Base-by-base conservation (phyloP, 164 flowering plant species). In the Cinnamomum micranthum region DNA sequence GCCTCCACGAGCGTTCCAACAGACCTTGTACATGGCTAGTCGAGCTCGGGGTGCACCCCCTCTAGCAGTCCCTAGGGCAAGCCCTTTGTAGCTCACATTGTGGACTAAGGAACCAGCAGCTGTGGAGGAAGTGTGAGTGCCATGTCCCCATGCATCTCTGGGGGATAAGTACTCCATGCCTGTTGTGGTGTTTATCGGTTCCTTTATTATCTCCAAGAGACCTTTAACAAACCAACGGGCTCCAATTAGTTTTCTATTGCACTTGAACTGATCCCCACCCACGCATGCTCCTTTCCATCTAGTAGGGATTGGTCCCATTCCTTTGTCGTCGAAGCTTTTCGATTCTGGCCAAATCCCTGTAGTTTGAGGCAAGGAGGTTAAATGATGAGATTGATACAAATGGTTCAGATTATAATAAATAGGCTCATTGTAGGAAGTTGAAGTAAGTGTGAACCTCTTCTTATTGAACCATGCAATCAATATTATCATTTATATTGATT, bases 1-100 rank as follows among this genome's bases (percentile, higher is more conserved):
- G 27, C 1, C 27, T 25, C 64, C 35, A 31, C 35, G 31, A 28
- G 31, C 4, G 4, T 28, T 31, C 80, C 83, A 72, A 55, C 81
- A 72, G 20, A 59, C 77, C 74, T 81, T 78, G 75, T 81, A 81
- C 14, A 81, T 68, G 50, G 79, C 84, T 41, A 81, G 17, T 6
- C 80, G 75, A n/a, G 84, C 77, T n/a, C 25, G 65, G 4, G 84
- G 77, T 22, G 81, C 79, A 23, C 81, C 84, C 0, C 81, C 83
- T 59, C 79, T 72, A n/a, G 80, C 77, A 19, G 50, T 27, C 14
- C 82, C 82, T 2, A 50, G 19, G 25, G 75, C 80, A n/a, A 80
- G 41, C 12, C 77, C 80, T 14, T 67, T 27, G 33, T 71, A 74
- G 68, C 76, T 80, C 50, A 74, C 77, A 4, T 68, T 74, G 27